Evolutionary conservation across 805 yeast species (phyloP).

Genomic region (Nakazawaea laoshanensis): DNA sequence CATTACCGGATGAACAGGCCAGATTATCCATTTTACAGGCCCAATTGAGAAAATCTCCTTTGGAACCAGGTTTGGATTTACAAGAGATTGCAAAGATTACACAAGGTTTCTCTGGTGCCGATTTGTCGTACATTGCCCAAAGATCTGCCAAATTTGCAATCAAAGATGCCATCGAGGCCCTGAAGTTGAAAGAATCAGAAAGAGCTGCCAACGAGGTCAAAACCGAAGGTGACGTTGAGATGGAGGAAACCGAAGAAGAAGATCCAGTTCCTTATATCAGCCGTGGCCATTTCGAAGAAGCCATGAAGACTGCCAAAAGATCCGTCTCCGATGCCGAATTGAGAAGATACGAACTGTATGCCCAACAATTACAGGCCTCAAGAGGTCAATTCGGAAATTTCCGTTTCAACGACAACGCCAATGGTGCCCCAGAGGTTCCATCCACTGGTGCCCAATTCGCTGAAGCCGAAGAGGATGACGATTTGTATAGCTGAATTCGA

Average conservation of each 20-base stretch:
- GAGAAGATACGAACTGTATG: slow-evolving; percentile 97
- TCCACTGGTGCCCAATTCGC: slow-evolving; percentile 38
- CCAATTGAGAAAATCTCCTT: slow-evolving; percentile 96
- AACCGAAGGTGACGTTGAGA: slow-evolving; percentile 27
- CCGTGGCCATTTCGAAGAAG: slow-evolving; percentile 93
- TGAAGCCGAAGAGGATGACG: slow-evolving; percentile 38
- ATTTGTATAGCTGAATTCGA: slow-evolving; percentile 25
- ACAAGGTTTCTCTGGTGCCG: slow-evolving; percentile 99
- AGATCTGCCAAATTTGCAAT: slow-evolving; percentile 98
- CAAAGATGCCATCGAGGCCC: slow-evolving; percentile 93
- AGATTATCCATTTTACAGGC: slow-evolving; percentile 90
- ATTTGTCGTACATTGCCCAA: slow-evolving; percentile 92
- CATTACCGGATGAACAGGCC: slow-evolving; percentile 93
- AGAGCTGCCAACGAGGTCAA: slow-evolving; percentile 30
- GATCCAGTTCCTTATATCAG: slow-evolving; percentile 97
- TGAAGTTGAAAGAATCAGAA: slow-evolving; percentile 34
- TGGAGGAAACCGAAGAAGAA: slow-evolving; percentile 58
- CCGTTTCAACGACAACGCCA: slow-evolving; percentile 55
- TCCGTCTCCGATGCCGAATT: slow-evolving; percentile 95
- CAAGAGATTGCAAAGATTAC: slow-evolving; percentile 86
- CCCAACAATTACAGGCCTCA: slow-evolving; percentile 91
- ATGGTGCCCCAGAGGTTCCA: slow-evolving; percentile 22
- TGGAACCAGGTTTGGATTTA: slow-evolving; percentile 93
- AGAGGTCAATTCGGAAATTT: slow-evolving; percentile 93
- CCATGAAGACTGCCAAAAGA: slow-evolving; percentile 98